Evolutionary conservation across 2,329 filamentous ascomycete species (phyloP).

Genomic region (Emergomyces pasteurianus): DNA sequence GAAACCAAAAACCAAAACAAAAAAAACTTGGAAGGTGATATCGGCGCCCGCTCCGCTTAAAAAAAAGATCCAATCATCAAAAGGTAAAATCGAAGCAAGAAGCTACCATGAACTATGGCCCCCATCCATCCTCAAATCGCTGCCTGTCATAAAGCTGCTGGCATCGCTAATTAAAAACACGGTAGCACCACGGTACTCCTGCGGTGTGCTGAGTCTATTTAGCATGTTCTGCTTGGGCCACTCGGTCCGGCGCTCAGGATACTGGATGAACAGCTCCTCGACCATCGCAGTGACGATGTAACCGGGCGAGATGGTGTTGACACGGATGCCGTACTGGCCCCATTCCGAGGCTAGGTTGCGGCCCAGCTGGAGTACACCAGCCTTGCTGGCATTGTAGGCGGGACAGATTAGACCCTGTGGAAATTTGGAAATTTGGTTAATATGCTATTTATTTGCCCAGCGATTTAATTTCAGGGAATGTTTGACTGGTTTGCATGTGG

Average conservation of each 20-base stretch:
- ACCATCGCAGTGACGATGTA: slow-evolving; percentile 39
- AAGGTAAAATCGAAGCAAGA: not conserved
- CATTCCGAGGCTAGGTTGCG: slow-evolving; percentile 39
- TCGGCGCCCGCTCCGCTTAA: not conserved
- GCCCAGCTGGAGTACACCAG: slow-evolving; percentile 35
- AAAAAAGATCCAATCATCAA: not conserved
- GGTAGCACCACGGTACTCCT: slow-evolving; percentile 52
- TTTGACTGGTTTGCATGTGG: slow-evolving; percentile 7
- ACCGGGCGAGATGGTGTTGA: slow-evolving; percentile 38
- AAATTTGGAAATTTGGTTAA: not conserved
- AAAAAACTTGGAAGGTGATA: not conserved
- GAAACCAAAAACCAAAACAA: not conserved
- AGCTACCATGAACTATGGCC: slow-evolving; percentile 42
- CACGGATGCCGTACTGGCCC: slow-evolving; percentile 37
- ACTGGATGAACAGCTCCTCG: slow-evolving; percentile 40
- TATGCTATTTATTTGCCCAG: no score
- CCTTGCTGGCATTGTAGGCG: slow-evolving; percentile 39
- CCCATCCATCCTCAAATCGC: slow-evolving; percentile 43
- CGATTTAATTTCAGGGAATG: no score
- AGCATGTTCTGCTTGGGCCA: slow-evolving; percentile 87
- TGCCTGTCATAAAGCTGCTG: slow-evolving; percentile 45
- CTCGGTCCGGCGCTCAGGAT: slow-evolving; percentile 64
- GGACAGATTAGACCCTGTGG: slow-evolving; percentile 35
- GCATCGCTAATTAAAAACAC: slow-evolving; percentile 38
- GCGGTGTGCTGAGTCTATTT: slow-evolving; percentile 51